These are phyloP conservation scores for Porcisia hertigi DNA, from an alignment of 208 protist genomes.

Conservation along the genomic window DNA sequence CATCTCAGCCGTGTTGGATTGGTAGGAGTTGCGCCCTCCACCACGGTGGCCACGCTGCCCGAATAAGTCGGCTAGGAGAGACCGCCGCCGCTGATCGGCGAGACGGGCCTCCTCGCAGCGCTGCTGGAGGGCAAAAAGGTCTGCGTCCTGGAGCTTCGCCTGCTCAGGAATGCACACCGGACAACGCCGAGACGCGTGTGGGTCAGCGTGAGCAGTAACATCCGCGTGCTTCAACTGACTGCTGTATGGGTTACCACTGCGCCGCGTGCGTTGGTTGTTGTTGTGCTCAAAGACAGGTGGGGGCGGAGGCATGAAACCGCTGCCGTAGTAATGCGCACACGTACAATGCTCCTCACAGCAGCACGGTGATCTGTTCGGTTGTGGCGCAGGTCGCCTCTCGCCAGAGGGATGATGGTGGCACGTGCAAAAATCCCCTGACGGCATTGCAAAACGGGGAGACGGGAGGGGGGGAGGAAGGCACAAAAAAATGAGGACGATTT, in stretches of 20 bases:
- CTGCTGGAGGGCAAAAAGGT: slow-evolving; percentile 52
- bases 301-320: background rate
- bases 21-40: slow-evolving; percentile 16
- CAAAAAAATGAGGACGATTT: background rate
- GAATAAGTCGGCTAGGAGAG: slow-evolving; percentile 16
- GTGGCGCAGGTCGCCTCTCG: background rate
- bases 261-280: slow-evolving; percentile 1
- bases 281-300: background rate
- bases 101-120: slow-evolving; percentile 42
- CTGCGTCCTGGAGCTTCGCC: slow-evolving; percentile 55
- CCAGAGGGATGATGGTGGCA: slow-evolving; percentile 4
- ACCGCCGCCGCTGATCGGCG: slow-evolving; percentile 33
- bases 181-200: slow-evolving; percentile 23
- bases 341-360: slow-evolving; percentile 61
- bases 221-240: background rate
- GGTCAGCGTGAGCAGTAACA: background rate
- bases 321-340: slow-evolving; percentile 24
- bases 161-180: slow-evolving; percentile 65
- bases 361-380: slow-evolving; percentile 36
- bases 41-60: slow-evolving; percentile 1
- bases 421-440: background rate
- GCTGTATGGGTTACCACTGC: background rate
- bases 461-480: too few species aligned
- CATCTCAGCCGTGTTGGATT: slow-evolving; percentile 63
- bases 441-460: slow-evolving; percentile 9